Evolutionary conservation across 2,329 filamentous ascomycete species (phyloP), one percentile per base, ranked within the genome.

Genomic region (Aspergillus proliferans): DNA sequence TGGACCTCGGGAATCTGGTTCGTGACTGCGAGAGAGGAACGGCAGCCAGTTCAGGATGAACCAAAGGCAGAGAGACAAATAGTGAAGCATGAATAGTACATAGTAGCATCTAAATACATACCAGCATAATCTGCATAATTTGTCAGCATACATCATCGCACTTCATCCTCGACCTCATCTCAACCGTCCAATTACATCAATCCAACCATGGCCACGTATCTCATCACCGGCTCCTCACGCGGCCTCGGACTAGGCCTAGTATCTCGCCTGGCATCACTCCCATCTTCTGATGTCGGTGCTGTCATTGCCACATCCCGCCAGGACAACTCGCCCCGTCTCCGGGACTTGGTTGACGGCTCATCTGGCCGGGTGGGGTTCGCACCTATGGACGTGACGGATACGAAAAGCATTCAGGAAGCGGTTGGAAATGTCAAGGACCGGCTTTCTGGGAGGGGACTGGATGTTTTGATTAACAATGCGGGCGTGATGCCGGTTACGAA

Each of bases 391-490:
- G 64, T 72, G 8, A 69, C 68, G 4, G 53, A 69, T 43, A 48
- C 59, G 18, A 43, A 47, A 0, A 70, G 65, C 36, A 61, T 75
- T 5, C 54, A 68, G 38, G 49, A 62, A 12, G 74, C 70, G 0
- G 69, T 55, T 1, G 47, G 47, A 0, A 49, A 58, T 12, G 66
- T 74, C 3, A 66, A 72, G 24, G 41, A 46, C 4, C 55, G 56
- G 2, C 54, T 75, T 1, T 53, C 57, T 14, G 72, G 63, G 3
- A 66, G 65, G 9, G 73, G 72, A 0, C 60, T 78, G 0, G 76
- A 78, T 52, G 69, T 76, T 6, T 50, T 78, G 24, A 64, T 75
- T 48, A 76, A 76, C 57, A 76, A 76, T 57, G 73, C 71, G 0
- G 74, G 71, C 0, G 52, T 66, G 21, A 52, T 57, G 48, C 56